phyloP scores from a whole-genome alignment of 2,329 filamentous ascomycete genomes.

The Thermochaetoides dissita region DNA sequence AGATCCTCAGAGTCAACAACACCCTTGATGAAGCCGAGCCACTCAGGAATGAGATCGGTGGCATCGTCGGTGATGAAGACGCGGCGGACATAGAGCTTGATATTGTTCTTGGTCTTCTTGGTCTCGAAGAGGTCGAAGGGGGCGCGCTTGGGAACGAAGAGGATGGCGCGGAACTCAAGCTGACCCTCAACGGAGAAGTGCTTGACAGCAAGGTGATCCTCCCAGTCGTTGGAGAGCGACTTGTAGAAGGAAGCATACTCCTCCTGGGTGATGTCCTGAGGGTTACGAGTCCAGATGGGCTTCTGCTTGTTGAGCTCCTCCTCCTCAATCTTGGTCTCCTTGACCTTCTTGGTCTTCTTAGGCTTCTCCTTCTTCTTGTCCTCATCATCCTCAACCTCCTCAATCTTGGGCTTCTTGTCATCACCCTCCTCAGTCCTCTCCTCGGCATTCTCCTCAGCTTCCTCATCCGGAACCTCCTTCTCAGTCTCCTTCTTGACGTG shows the following conservation, averaged over 20 bases:
- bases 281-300: slow-evolving; percentile 99
- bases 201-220: slow-evolving; percentile 98
- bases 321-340: slow-evolving; percentile 96
- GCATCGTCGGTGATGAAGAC: slow-evolving; percentile 99
- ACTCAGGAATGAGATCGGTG: slow-evolving; percentile 97
- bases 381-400: slow-evolving; percentile 79
- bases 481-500: slow-evolving; percentile 99
- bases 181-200: slow-evolving; percentile 99
- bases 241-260: slow-evolving; percentile 99
- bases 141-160: slow-evolving; percentile 98
- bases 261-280: slow-evolving; percentile 83
- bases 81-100: slow-evolving; percentile 99
- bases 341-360: slow-evolving; percentile 99
- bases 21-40: slow-evolving; percentile 99
- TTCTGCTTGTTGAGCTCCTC: slow-evolving; percentile 99
- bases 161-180: slow-evolving; percentile 98
- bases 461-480: slow-evolving; percentile 96
- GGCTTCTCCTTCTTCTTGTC: slow-evolving; percentile 74
- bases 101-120: slow-evolving; percentile 99
- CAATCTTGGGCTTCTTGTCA: slow-evolving; percentile 91
- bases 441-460: slow-evolving; percentile 55
- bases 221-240: slow-evolving; percentile 99
- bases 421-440: slow-evolving; percentile 51
- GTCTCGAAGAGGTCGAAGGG: slow-evolving; percentile 99
- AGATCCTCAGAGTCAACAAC: slow-evolving; percentile 99